Evolutionary conservation across 2,329 filamentous ascomycete species (phyloP).

Genomic region (Coniochaeta ligniaria): DNA sequence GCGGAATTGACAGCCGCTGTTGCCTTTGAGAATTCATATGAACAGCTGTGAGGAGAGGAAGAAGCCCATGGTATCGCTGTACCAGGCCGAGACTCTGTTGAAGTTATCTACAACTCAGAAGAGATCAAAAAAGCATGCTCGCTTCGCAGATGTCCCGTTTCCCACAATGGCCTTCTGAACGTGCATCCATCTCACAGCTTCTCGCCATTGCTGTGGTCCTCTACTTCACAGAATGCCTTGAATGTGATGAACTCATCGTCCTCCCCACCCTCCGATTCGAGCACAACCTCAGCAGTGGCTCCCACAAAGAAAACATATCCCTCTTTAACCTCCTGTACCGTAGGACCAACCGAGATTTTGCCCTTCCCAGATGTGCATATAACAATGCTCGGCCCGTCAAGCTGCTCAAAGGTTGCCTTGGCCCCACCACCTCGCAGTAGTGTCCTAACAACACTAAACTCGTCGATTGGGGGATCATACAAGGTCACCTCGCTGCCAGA

Average conservation of each 20-base stretch:
- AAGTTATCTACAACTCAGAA: background rate
- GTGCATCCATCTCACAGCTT: slow-evolving; percentile 15
- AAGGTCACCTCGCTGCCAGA: slow-evolving; percentile 65
- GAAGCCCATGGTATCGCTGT: background rate
- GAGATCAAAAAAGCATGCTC: background rate
- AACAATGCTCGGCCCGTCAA: slow-evolving; percentile 84
- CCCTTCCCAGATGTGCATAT: slow-evolving; percentile 84
- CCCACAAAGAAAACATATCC: slow-evolving; percentile 81
- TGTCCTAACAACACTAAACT: slow-evolving; percentile 84
- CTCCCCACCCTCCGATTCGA: slow-evolving; percentile 57
- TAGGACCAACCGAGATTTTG: slow-evolving; percentile 77
- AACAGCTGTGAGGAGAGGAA: background rate
- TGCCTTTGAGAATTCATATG: background rate
- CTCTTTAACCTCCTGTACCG: slow-evolving; percentile 64
- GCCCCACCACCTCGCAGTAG: slow-evolving; percentile 63
- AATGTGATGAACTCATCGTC: slow-evolving; percentile 77
- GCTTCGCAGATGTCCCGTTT: background rate
- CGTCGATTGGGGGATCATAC: slow-evolving; percentile 94
- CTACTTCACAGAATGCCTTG: slow-evolving; percentile 88
- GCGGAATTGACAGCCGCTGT: background rate
- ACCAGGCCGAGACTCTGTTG: background rate
- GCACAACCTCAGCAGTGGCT: slow-evolving; percentile 72
- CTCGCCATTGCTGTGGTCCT: slow-evolving; percentile 32
- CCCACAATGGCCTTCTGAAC: background rate
- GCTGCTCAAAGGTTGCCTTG: slow-evolving; percentile 81